These are phyloP conservation scores for Bryoglossum gracile DNA, from an alignment of 495 filamentous ascomycete species.

Conservation along the genomic window DNA sequence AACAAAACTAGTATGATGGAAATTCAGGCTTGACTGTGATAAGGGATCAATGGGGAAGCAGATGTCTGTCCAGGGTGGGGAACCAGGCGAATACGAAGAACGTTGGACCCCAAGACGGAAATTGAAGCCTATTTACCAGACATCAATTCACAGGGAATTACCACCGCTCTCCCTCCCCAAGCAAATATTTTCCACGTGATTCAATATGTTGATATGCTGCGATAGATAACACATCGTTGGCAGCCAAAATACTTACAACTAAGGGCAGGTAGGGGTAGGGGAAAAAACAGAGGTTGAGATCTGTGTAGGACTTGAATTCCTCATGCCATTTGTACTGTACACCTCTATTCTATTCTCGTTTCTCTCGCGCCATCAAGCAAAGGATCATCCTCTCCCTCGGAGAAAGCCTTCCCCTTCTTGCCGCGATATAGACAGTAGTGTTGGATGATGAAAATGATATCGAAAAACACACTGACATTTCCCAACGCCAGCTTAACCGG, in stretches of 20 bases:
- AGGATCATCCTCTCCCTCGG: constrained; percentile 18
- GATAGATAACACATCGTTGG: too few species aligned
- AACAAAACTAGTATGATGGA: too few species aligned
- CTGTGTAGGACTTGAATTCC: background rate
- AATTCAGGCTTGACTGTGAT: too few species aligned
- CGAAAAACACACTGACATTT: constrained; percentile 80
- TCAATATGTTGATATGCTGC: too few species aligned
- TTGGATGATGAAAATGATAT: constrained; percentile 76
- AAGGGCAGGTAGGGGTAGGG: background rate
- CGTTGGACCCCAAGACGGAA: too few species aligned
- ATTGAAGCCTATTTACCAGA: too few species aligned
- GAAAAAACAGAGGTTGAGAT: background rate
- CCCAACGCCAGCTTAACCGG: constrained; percentile 82
- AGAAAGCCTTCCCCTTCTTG: constrained; percentile 5
- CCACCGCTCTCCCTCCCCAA: too few species aligned
- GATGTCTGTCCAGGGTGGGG: too few species aligned
- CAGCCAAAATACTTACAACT: background rate
- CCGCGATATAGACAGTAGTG: constrained; percentile 72
- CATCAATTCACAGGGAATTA: too few species aligned
- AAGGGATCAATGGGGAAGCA: too few species aligned
- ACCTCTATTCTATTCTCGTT: constrained; percentile 14
- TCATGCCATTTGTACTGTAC: background rate
- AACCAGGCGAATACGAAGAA: too few species aligned
- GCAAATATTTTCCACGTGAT: too few species aligned
- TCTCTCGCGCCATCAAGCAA: constrained; percentile 15